Base-by-base conservation (phyloP, 2,329 filamentous ascomycete genomes). In the Trichophyton simii region DNA sequence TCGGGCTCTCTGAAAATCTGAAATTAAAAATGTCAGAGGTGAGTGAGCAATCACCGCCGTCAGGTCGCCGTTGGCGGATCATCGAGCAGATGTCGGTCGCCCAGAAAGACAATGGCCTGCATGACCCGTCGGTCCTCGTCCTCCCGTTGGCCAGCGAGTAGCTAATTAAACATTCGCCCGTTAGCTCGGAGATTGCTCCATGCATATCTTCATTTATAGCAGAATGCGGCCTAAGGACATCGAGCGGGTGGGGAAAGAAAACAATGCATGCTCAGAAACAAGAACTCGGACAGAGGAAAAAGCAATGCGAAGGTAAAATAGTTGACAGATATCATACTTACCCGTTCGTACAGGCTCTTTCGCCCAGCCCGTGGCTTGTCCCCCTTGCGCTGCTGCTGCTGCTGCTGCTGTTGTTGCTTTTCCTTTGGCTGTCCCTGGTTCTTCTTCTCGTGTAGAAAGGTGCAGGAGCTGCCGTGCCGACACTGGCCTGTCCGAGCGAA, bases 321-420 rank as follows among this genome's bases (percentile, higher is more conserved):
- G 18, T 44, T 50, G 20, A 59, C 57, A 62, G 58, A 59, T 55
- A 34, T n/a, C 44, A 41, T 44, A 71, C 74, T 68, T 64, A 77
- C 76, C 62, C 74, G 70, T 63, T 78, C 74, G 60, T 74, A 73
- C 58, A 79, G 68, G 34, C 76, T 73, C 66, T 77, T 76, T 62
- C 75, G 63, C 34, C 59, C 57, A 41, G 60, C 59, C 60, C 28
- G 28, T 31, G 28, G 28, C 28, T 63, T 61, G 36, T 59, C 62
- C 68, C 68, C 62, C 67, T 68, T 63, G 69, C 69, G 28, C 28
- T 31, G 28, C 28, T 31, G 28, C 28, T 31, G 28, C 6, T 31
- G 28, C 28, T 28, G 25, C 25, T 25, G 22, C 22, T 25, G 2
- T 2, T 5, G 25, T 59, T 44, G 61, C 7, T 64, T 9, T 41